Evolutionary conservation across 768 basidiomycete species (phyloP), one percentile per base, ranked within the genome.

Genomic region (Obba rivulosa): DNA sequence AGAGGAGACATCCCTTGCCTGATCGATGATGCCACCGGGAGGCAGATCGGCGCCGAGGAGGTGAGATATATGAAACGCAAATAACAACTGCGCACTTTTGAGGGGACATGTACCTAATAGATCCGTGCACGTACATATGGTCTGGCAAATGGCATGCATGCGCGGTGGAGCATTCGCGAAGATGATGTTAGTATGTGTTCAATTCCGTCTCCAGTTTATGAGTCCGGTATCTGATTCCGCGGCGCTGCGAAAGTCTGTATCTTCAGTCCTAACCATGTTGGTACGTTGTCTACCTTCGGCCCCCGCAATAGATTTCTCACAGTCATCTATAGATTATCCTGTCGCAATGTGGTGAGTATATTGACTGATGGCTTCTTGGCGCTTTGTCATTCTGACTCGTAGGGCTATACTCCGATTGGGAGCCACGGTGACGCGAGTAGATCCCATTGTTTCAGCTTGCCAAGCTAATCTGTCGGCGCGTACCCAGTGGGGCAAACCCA

Each of bases 221-320:
- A 20, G 14, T 17, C n/a, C 16, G 8, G 28, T 43, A 24, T 20
- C 23, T 45, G 18, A 37, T 23, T 3, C 16, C 41, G 11, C 22
- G 41, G 35, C 43, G 20, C 22, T 9, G 16, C 25, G 28, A 25
- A 54, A 85, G 85, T 83, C 8, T 68, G 83, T 48, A 58, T 85
- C 36, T 84, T 79, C 61, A 81, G 82, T 51, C 74, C 80, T 23
- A 87, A 87, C 59, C 80, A 85, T 55, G 60, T 85, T 36, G 83
- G 60, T 60, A 34, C 41, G 62, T 56, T 25, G 3, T 10, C 31
- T 8, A 14, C 14, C 8, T 22, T 41, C 8, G 13, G 20, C 10
- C 18, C 35, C 37, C 20, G 41, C 8, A 14, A 8, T 8, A 11
- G 7, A n/a, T 34, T 42, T 35, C n/a, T 35, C 44, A 13, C 34